These are phyloP conservation scores for Neofusicoccum parvum DNA, from an alignment of 2,329 filamentous ascomycete species.

Conservation along the genomic window DNA sequence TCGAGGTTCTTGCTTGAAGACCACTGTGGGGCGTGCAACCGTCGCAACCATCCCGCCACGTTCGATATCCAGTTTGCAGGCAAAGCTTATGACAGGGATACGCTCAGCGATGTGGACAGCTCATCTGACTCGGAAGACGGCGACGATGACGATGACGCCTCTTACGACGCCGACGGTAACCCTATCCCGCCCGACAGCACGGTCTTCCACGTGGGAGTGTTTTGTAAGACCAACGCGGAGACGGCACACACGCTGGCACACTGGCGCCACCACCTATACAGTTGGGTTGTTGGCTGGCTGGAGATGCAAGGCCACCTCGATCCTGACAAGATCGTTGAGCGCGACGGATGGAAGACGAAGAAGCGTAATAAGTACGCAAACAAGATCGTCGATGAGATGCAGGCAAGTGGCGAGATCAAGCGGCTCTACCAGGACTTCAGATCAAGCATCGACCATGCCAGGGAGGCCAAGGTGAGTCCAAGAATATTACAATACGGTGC, in stretches of 20 bases:
- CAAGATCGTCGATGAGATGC: slow-evolving; percentile 66
- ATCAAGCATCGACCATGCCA: slow-evolving; percentile 60
- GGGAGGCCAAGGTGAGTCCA: slow-evolving; percentile 39
- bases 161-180: slow-evolving; percentile 53
- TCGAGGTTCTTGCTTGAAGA: slow-evolving; percentile 25
- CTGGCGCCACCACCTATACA: slow-evolving; percentile 75
- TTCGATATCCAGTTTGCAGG: slow-evolving; percentile 66
- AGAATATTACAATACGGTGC: too few species aligned
- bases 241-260: slow-evolving; percentile 73
- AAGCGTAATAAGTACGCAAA: slow-evolving; percentile 64
- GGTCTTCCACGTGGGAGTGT: slow-evolving; percentile 56
- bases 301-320: slow-evolving; percentile 59
- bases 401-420: slow-evolving; percentile 58
- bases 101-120: slow-evolving; percentile 62
- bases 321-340: slow-evolving; percentile 59
- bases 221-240: slow-evolving; percentile 66
- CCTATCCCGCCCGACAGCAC: slow-evolving; percentile 47
- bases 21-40: slow-evolving; percentile 71
- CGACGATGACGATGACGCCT: slow-evolving; percentile 41
- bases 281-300: slow-evolving; percentile 68
- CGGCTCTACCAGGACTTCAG: slow-evolving; percentile 68
- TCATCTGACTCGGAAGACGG: slow-evolving; percentile 31
- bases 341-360: slow-evolving; percentile 63
- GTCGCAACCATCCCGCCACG: slow-evolving; percentile 67
- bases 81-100: slow-evolving; percentile 65